Base-by-base conservation (phyloP, 2,329 filamentous ascomycete species). In the Ophiosphaerella korrae region DNA sequence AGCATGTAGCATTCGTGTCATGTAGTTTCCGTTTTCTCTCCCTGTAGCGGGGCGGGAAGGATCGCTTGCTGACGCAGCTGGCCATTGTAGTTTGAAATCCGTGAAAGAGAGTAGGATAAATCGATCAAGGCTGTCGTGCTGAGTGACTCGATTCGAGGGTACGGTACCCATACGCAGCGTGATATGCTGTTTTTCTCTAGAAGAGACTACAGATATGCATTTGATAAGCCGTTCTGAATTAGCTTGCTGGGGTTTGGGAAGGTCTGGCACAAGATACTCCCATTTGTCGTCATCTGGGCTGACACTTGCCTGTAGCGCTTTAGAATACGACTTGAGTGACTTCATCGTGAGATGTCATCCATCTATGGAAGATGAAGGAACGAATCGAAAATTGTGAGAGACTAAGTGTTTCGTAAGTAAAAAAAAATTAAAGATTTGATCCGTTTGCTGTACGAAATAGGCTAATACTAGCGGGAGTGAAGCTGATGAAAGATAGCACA, bases 21-120 rank as follows among this genome's bases (percentile, higher is more conserved):
- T 61, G 49, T 75, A 77, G 24, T 75, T 73, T 6, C 66, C 63
- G 23, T 69, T 72, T 48, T 77, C 73, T 45, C 61, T 62, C 4
- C 60, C 46, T 1, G 71, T 71, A 5, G 66, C 61, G 5, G 61
- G 65, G 24, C 68, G 54, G 26, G 54, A 33, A 14, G 48, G 13
- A 31, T 52, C 35, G 8, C 40, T 50, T 38, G 52, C 11, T 5
- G 43, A 42, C 12, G 24, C 31, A 32, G 41, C 23, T 32, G 53
- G 55, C 39, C 42, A 50, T 52, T 50, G 60, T 21, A 70, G 53
- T 18, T 64, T 62, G 45, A 76, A 75, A 31, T 74, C 64, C 6
- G 69, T 56, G 36, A 75, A 62, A 6, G 74, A 74, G 5, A 77
- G 39, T 2, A 73, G 51, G 16, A 76, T 42, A 44, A 75, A 70